Percentiles rank a stretch among this genome's conserved stretches.
These are phyloP conservation scores for Stephania japonica DNA, from an alignment of 164 flowering plant species.

Conservation along the genomic window DNA sequence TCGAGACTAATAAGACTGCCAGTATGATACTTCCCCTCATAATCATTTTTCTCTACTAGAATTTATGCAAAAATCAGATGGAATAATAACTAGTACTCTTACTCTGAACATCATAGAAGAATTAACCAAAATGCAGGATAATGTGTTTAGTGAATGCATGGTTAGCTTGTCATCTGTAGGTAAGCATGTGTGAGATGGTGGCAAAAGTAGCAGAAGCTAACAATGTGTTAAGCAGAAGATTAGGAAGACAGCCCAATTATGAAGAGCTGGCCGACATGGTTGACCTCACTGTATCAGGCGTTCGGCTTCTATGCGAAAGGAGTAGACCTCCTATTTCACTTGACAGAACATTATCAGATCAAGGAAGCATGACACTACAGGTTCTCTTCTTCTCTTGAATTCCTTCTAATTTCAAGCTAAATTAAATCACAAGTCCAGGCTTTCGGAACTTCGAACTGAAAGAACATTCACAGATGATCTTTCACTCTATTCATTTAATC, in stretches of 20 bases:
- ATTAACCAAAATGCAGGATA: background rate
- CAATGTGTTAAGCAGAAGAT: conserved; percentile 25
- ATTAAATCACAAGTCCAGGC: no score
- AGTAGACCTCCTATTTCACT: conserved; percentile 46
- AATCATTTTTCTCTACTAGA: background rate
- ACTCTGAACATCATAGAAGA: background rate
- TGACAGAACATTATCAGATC: conserved; percentile 29
- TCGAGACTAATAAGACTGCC: conserved; percentile 52
- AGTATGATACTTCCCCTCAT: conserved; percentile 27
- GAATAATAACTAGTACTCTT: background rate
- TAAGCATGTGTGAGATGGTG: conserved; percentile 33
- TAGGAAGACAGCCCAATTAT: conserved; percentile 34
- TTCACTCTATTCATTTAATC: no score
- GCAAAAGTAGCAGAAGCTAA: conserved; percentile 51
- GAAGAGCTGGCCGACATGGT: conserved; percentile 42
- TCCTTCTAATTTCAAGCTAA: background rate
- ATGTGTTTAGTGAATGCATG: conserved; percentile 24
- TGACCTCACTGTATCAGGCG: conserved; percentile 22
- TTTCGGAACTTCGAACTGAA: no score
- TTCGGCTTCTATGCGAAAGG: conserved; percentile 32
- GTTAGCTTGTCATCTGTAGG: conserved; percentile 63
- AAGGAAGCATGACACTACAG: conserved; percentile 43
- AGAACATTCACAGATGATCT: no score
- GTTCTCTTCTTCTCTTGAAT: conserved; percentile 18
- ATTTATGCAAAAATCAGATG: background rate